phyloP scores from a whole-genome alignment of 305 asterid genomes.

The Fraxinus angustifolia region DNA sequence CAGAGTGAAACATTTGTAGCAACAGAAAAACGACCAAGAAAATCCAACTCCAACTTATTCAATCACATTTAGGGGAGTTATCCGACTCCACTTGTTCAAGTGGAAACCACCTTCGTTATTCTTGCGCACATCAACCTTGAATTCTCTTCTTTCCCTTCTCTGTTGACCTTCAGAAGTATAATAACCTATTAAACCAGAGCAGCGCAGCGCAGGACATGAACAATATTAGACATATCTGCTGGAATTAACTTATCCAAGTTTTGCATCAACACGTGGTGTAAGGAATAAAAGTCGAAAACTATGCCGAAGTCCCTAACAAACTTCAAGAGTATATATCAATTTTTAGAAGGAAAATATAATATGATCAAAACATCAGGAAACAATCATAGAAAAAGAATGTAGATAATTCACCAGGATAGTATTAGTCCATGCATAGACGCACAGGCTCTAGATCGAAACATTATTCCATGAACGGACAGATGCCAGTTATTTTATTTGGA shows the following conservation, averaged over 20 bases:
- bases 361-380: neutral
- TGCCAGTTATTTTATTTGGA: neutral
- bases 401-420: neutral
- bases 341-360: neutral
- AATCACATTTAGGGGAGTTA: neutral
- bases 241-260: neutral
- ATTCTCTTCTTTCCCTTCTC: neutral
- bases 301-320: neutral
- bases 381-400: neutral
- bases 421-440: neutral
- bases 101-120: neutral
- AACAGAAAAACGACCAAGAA: neutral
- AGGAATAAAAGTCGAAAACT: neutral
- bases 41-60: neutral
- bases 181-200: neutral
- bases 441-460: neutral
- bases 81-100: neutral
- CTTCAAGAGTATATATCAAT: neutral
- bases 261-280: neutral
- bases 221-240: neutral
- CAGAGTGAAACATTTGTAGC: neutral
- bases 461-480: neutral
- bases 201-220: neutral
- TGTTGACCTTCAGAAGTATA: neutral
- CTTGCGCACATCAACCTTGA: neutral